phyloP scores from a whole-genome alignment of 768 basidiomycete species.

The Auricularia auricula-judae region DNA sequence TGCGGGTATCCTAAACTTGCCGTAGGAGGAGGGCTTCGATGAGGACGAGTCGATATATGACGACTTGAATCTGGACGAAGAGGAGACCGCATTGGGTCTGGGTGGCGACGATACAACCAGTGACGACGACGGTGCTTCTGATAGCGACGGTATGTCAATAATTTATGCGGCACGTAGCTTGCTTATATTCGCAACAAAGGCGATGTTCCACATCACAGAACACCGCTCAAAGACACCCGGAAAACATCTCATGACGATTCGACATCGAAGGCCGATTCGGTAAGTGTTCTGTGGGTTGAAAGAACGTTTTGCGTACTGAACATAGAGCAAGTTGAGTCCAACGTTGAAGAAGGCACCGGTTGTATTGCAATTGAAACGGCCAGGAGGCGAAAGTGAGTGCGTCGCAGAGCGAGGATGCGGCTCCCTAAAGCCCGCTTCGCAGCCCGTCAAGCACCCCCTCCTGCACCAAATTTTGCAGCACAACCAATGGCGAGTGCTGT shows the following conservation, averaged over 20 bases:
- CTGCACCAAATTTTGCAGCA: slow-evolving; percentile 69
- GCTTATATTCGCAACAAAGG: no score
- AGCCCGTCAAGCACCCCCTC: slow-evolving; percentile 55
- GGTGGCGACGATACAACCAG: slow-evolving; percentile 28
- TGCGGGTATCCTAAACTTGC: slow-evolving; percentile 9
- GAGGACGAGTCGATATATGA: slow-evolving; percentile 97
- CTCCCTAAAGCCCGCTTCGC: neutral
- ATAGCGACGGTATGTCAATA: slow-evolving; percentile 53
- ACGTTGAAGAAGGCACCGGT: slow-evolving; percentile 66
- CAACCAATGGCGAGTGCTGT: slow-evolving; percentile 69
- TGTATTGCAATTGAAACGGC: slow-evolving; percentile 20
- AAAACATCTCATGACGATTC: slow-evolving; percentile 37
- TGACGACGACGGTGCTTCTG: slow-evolving; percentile 62
- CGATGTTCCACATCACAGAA: slow-evolving; percentile 49
- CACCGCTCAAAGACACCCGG: slow-evolving; percentile 46
- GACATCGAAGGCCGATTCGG: slow-evolving; percentile 15
- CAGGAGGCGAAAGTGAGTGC: neutral
- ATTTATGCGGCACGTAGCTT: no score
- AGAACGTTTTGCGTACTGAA: neutral
- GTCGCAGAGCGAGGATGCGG: no score
- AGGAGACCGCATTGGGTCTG: slow-evolving; percentile 87
- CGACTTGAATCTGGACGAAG: slow-evolving; percentile 92
- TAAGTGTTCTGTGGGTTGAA: neutral
- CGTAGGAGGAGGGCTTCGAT: slow-evolving; percentile 92
- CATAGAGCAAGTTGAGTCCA: slow-evolving; percentile 42